These are phyloP conservation scores for Epichloe elymi DNA, from an alignment of 2,329 filamentous ascomycete species.

Conservation along the genomic window DNA sequence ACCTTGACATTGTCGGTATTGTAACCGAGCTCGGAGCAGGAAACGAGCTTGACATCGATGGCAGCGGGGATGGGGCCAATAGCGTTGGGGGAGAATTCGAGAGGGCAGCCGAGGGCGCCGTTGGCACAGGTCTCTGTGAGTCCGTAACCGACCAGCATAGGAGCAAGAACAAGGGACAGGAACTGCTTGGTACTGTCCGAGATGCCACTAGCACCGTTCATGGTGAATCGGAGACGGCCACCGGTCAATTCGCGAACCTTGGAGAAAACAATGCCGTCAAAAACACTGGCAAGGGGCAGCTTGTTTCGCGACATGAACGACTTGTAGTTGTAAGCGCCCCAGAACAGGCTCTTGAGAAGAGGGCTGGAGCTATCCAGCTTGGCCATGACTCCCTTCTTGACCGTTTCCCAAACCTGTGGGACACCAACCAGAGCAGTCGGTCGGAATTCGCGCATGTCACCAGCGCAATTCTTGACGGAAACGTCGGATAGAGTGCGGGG, in stretches of 20 bases:
- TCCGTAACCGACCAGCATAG: conserved; percentile 90
- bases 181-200: conserved; percentile 80
- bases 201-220: conserved; percentile 91
- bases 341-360: conserved; percentile 69
- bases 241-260: conserved; percentile 86
- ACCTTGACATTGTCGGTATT: conserved; percentile 51
- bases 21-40: conserved; percentile 83
- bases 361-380: conserved; percentile 61
- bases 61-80: conserved; percentile 67
- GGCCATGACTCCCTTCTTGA: conserved; percentile 82
- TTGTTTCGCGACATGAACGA: conserved; percentile 42
- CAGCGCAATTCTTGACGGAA: conserved; percentile 78
- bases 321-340: conserved; percentile 48
- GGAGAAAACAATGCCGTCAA: conserved; percentile 80
- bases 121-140: conserved; percentile 86
- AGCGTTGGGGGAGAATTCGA: conserved; percentile 66
- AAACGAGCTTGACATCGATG: conserved; percentile 83
- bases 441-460: conserved; percentile 84
- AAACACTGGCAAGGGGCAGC: conserved; percentile 51
- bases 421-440: conserved; percentile 90
- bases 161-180: conserved; percentile 80
- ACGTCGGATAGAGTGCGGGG: conserved; percentile 76
- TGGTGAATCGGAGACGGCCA: conserved; percentile 72
- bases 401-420: conserved; percentile 91
- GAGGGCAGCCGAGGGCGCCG: conserved; percentile 68